Base-by-base conservation (phyloP, 495 filamentous ascomycete species). In the Aspergillus conjunctus region DNA sequence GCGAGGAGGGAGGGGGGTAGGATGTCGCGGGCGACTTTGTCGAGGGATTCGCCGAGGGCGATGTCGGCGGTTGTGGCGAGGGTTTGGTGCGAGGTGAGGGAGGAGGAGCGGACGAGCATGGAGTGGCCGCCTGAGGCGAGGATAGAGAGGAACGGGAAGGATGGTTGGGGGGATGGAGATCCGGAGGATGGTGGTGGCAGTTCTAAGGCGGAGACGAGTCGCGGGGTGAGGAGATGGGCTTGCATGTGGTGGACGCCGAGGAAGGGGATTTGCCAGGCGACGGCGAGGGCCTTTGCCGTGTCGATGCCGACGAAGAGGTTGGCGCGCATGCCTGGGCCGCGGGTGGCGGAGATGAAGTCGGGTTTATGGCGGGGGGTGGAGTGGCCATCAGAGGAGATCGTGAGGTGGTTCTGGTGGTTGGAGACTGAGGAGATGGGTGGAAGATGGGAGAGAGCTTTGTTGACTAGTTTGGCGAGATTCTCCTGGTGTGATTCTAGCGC, bases 191-290 rank as follows among this genome's bases (percentile, higher is more conserved):
- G 15, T 37, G 32, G 39, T 10, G 34, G 7, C 32, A 48, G 17
- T 52, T 22, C 31, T 57, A 96, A 71, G 3, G 89, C 89, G 10
- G 79, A 71, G 2, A 91, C 85, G n/a, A 98, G 84, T 3, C 89
- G 83, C 7, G 93, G 90, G 7, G 94, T 98, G 50, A 98, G 71
- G 3, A 93, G 85, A 72, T 98, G 94, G 14, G 93, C 94, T 69
- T 97, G 93, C 94, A 98, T 98, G 72, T 98, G 94, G 66, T 98
- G 87, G 0, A 97, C 91, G 0, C 85, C 94, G 3, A 97, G 69
- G 30, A 98, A 73, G 3, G 93, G 92, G 3, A 91, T 78, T 51
- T 87, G 81, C 90, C 88, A 93, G 34, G 89, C 92, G 26, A 90
- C 75, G 1, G 93, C 88, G 5, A 98, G 83, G 2, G 90, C 94